A percentile compares a stretch with the other conserved stretches of the same genome.
Conservation (phyloP, 73 alveolate genomes). For the Paramecium pentaurelia region DNA sequence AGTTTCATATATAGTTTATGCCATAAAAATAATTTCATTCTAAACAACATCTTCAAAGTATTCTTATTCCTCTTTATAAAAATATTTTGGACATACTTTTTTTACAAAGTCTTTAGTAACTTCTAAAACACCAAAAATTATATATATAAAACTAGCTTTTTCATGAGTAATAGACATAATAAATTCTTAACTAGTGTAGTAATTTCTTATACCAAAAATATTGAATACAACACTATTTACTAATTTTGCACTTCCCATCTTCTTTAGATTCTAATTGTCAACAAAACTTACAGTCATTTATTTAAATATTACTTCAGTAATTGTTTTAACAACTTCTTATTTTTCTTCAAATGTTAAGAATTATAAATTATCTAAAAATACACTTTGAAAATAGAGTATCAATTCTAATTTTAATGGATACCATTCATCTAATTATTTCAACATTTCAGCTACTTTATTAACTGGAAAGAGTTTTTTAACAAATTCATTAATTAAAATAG, state of each 20-base stretch:
- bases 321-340: neutral
- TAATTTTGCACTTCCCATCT: neutral
- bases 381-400: neutral
- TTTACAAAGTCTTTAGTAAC: neutral
- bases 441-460: neutral
- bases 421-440: slow-evolving; percentile 19
- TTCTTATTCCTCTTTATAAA: neutral
- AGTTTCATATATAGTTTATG: neutral
- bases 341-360: neutral
- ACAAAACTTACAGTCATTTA: neutral
- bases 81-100: neutral
- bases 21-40: neutral
- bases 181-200: neutral
- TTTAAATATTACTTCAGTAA: neutral
- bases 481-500: neutral
- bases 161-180: neutral
- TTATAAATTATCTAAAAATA: neutral
- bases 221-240: neutral
- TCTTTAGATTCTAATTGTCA: neutral
- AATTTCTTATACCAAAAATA: neutral
- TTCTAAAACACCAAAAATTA: neutral
- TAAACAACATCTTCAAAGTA: neutral
- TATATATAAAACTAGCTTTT: neutral
- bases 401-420: slow-evolving; percentile 3
- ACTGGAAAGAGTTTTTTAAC: neutral